Percentiles rank a stretch among this genome's conserved stretches.
These are phyloP conservation scores for Cercospora berteroae DNA, from an alignment of 2,329 filamentous ascomycete genomes.

Conservation along the genomic window DNA sequence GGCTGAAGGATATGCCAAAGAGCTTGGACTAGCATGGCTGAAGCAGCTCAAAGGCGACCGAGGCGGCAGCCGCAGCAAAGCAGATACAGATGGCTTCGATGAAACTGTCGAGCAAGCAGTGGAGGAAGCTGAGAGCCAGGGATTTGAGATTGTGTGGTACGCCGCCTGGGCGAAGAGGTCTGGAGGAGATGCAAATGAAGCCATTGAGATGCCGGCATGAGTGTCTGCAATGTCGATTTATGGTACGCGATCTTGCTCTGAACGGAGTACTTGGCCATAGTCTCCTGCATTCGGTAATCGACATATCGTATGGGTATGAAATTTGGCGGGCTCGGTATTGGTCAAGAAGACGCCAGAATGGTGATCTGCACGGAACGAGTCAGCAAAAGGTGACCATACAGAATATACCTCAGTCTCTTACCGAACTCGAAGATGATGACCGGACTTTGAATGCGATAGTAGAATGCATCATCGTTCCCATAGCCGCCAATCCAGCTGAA, in stretches of 20 bases:
- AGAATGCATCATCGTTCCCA: constrained; percentile 67
- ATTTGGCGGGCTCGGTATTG: constrained; percentile 71
- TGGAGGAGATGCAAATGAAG: constrained; percentile 1
- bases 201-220: constrained; percentile 7
- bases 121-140: constrained; percentile 8
- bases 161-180: constrained; percentile 14
- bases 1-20: neutral
- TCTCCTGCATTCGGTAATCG: constrained; percentile 73
- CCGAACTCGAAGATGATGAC: constrained; percentile 72
- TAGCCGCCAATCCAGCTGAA: constrained; percentile 76
- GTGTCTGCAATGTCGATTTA: neutral
- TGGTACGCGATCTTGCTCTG: constrained; percentile 21
- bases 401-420: constrained; percentile 53
- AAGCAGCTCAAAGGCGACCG: constrained; percentile 8
- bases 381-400: constrained; percentile 66
- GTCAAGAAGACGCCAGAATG: constrained; percentile 65
- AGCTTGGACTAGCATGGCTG: constrained; percentile 15
- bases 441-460: constrained; percentile 74
- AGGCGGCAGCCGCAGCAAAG: neutral
- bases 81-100: constrained; percentile 7
- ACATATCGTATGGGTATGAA: constrained; percentile 74
- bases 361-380: constrained; percentile 54
- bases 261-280: constrained; percentile 58
- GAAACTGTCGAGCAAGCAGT: constrained; percentile 8
- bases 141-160: constrained; percentile 16